phyloP scores from a whole-genome alignment of 371 early-diverging fungal genomes.

The Mucor lusitanicus region DNA sequence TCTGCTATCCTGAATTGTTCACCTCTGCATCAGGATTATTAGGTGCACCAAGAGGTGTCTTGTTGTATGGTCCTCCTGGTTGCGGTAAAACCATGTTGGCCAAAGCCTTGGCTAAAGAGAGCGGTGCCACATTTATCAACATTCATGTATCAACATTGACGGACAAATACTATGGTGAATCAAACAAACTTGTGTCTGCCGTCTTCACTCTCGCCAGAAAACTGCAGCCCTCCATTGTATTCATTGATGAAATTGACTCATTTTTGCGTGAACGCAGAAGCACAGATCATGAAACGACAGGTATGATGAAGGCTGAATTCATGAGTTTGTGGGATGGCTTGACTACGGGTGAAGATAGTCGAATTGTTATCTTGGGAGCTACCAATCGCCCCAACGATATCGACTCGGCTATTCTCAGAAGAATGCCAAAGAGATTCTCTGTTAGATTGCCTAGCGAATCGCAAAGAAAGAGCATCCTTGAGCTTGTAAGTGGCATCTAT shows the following conservation, averaged over 20 bases:
- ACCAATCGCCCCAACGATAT: constrained; percentile 98
- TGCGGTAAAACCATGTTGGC: constrained; percentile 99
- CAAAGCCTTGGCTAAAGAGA: constrained; percentile 95
- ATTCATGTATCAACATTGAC: constrained; percentile 94
- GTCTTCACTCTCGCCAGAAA: constrained; percentile 92
- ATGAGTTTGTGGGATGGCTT: constrained; percentile 98
- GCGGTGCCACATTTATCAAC: constrained; percentile 95
- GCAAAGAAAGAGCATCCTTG: constrained; percentile 90
- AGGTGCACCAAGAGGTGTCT: constrained; percentile 92
- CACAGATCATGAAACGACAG: constrained; percentile 93
- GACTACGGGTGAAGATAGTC: constrained; percentile 73
- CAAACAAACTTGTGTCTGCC: constrained; percentile 91
- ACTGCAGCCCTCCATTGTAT: constrained; percentile 93
- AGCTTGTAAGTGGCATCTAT: constrained; percentile 54
- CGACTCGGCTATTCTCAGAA: constrained; percentile 91
- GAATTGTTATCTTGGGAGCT: constrained; percentile 90
- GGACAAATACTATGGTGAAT: constrained; percentile 98
- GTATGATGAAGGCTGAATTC: constrained; percentile 98
- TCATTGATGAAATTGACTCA: constrained; percentile 98
- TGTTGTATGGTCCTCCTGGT: constrained; percentile 95
- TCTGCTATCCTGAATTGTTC: constrained; percentile 90
- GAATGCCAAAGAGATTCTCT: constrained; percentile 98
- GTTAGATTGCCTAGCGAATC: constrained; percentile 85
- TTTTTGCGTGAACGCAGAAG: constrained; percentile 91
- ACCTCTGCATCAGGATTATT: constrained; percentile 83